Evolutionary conservation across 352 stramenopile genomes (phyloP).

Genomic region (Phytophthora nicotianae): DNA sequence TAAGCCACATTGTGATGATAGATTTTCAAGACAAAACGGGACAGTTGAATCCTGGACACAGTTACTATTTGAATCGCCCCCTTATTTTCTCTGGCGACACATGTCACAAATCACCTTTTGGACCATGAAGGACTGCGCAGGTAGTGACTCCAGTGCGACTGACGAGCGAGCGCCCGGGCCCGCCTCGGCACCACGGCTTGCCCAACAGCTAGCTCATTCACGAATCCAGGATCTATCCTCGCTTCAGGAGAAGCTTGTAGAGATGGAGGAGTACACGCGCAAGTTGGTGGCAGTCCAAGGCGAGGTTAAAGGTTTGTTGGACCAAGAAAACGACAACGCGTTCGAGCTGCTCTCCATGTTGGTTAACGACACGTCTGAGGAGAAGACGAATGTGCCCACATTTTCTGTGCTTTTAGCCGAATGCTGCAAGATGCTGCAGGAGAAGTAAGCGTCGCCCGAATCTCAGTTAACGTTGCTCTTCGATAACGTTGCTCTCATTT

Average conservation of each 20-base stretch:
- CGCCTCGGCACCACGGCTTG: not conserved
- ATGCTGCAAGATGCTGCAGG: not conserved
- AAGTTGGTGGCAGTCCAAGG: not conserved
- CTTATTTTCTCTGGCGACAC: not conserved
- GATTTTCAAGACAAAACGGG: not conserved
- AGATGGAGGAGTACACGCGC: not conserved
- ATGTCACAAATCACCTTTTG: not conserved
- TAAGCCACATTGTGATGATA: not conserved
- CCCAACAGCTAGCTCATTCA: not conserved
- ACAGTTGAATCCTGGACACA: not conserved
- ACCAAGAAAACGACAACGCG: not conserved
- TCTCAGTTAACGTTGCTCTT: not conserved
- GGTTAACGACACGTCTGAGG: not conserved
- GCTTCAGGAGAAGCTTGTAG: not conserved
- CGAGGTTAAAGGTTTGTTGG: not conserved
- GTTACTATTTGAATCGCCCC: not conserved
- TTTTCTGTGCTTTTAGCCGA: not conserved
- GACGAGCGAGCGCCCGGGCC: not conserved
- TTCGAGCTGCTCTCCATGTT: not conserved
- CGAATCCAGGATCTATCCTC: not conserved
- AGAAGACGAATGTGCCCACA: not conserved
- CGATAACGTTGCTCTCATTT: not conserved
- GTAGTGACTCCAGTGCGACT: not conserved
- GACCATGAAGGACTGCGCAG: not conserved
- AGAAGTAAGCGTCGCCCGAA: not conserved